Evolutionary conservation across 176 grass and related monocot species (phyloP), one percentile per base, ranked within the genome.

Genomic region (Poa pratensis): DNA sequence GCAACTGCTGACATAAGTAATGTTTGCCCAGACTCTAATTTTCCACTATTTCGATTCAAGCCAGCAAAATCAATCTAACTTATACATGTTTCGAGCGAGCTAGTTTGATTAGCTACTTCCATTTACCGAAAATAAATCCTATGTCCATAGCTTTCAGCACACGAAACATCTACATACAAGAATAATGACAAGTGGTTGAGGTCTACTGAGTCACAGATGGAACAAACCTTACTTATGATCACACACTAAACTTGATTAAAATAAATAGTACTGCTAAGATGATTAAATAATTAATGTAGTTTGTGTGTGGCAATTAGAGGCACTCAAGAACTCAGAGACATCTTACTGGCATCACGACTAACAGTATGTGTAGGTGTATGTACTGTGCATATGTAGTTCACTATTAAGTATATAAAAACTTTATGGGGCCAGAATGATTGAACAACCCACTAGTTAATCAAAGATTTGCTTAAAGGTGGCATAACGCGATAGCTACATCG

Each of bases 321-420:
- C 20, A 75, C 40, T 52, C 12, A 50, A 75, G 19, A 83, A 62
- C 27, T 49, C 54, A 10, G 51, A 51, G 89, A 76, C 81, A 85
- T 86, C 87, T 88, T 75, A 63, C 52, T 88, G 88, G 86, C 75
- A 87, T 92, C 90, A 90, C 82, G 85, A 85, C 42, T 32, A 15
- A 58, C 85, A 72, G 24, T 45, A 73, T 49, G 42, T 49, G 42
- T 0, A 82, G 32, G 48, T 27, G 26, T 37, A 68, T 49, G 18
- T 43, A 57, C 63, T 37, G 16, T 82, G 46, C 37, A 30, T 43
- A 30, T 53, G 19, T 23, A 71, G 39, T 65, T 79, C 71, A 66
- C 26, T 86, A 83, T 35, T 78, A 66, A 7, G 12, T 79, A 83
- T 34, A 19, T 75, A 71, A 81, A 71, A 34, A 57, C 39, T 79